Base-by-base conservation (phyloP, 768 basidiomycete genomes). In the Collybia mongolica region DNA sequence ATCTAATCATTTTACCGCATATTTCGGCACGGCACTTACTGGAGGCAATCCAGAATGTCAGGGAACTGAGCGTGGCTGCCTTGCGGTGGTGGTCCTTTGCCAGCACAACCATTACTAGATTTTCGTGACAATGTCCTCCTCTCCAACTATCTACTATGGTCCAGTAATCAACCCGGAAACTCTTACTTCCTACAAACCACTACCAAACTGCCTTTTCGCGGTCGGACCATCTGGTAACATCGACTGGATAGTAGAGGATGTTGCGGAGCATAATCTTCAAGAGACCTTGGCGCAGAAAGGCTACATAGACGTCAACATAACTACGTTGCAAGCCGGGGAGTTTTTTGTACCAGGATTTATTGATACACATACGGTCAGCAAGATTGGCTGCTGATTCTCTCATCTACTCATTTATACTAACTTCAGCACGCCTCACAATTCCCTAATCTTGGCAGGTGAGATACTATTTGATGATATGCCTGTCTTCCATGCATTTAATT, bases 321-420 rank as follows among this genome's bases (percentile, higher is more conserved):
- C 78, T 7, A 49, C 49, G n/a, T 61, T 85, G 41, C 65, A 65
- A 9, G 65, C 73, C 2, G 82, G 81, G 14, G 74, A 84, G 55
- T 94, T 93, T 62, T 60, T 96, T 49, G 81, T 92, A 61, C 94
- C 94, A 5, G 94, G 94, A 3, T 83, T 96, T 64, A 72, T 95
- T 47, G 94, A 97, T 73, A 96, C 93, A 24, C 93, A 96, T 68
- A 90, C 88, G 28, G 93, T 93, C 62, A 63, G 86, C 65, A 26
- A 37, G 11, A 6, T 32, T 14, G 32, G 3, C 32, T 14, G 11
- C 14, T 32, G 11, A 14, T 32, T 5, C 32, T 32, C 32, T n/a
- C 4, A 23, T 3, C 12, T 42, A 17, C 5, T 42, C 36, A 8
- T 19, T 7, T 7, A 26, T 26, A 26, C 19, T 17, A 22, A 15